Evolutionary conservation across 768 basidiomycete genomes (phyloP), one percentile per base, ranked within the genome.

Genomic region (Dioszegia crocea): DNA sequence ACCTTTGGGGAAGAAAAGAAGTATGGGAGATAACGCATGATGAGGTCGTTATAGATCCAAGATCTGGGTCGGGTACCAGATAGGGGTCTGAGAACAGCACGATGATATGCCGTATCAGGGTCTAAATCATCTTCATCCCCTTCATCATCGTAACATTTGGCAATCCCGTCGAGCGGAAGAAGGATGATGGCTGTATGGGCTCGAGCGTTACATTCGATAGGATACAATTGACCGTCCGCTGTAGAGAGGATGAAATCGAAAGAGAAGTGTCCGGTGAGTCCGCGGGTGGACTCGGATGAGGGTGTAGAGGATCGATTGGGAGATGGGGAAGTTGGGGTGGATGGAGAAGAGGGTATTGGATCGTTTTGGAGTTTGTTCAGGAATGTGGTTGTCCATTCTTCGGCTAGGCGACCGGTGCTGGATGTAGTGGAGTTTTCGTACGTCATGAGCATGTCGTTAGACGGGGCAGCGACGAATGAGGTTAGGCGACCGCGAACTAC

Each of bases 391-490:
- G 76, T 78, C 75, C 75, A 78, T 48, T 57, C 31, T 61, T 76
- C 71, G 0, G 75, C 74, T 23, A 56, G 58, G 27, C 55, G 47
- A 40, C 74, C 73, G 49, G 68, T 61, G 10, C 36, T 47, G n/a
- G 63, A 46, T 9, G 38, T 50, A 17, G 74, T 74, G n/a, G 60
- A 62, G 59, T 75, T 67, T 33, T 75, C 73, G 56, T 78, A 78
- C 2, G 74, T 74, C 76, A 78, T 78, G 56, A 78, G 66, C 76
- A 78, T 78, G 64, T 76, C 75, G 60, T 71, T 74, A 14, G 70
- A 71, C 2, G 76, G 76, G 39, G 74, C 75, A 19, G 68, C 63
- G 48, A 78, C 72, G 60, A 78, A 76, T 1, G 76, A 74, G 19
- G 71, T 70, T 60, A 76, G 61, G 27, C 65, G 55, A 26, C 73